These are phyloP conservation scores for Colletotrichum nymphaeae DNA, from an alignment of 2,329 filamentous ascomycete genomes.

Conservation along the genomic window DNA sequence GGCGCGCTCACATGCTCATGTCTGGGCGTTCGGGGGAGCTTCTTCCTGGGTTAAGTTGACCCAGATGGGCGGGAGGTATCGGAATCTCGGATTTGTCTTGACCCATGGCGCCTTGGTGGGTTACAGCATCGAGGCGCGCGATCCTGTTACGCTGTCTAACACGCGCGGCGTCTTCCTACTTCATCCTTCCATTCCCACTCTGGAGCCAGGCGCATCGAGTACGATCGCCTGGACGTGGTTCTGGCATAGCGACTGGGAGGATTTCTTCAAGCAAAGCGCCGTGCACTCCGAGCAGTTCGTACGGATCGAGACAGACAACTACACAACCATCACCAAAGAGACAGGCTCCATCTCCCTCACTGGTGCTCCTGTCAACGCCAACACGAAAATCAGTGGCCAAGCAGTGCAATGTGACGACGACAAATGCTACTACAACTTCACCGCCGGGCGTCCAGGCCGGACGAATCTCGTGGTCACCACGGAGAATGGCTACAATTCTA, in stretches of 20 bases:
- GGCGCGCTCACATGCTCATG: constrained; percentile 24
- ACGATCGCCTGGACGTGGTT: constrained; percentile 25
- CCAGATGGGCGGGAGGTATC: constrained; percentile 32
- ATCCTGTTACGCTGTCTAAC: constrained; percentile 27
- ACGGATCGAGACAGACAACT: constrained; percentile 6
- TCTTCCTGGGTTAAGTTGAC: constrained; percentile 31
- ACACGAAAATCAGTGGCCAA: constrained; percentile 8
- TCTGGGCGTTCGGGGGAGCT: constrained; percentile 28
- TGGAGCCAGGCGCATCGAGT: constrained; percentile 18
- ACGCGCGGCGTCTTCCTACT: constrained; percentile 33
- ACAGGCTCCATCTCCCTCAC: constrained; percentile 2
- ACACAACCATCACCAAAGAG: constrained; percentile 10
- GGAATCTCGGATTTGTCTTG: constrained; percentile 29
- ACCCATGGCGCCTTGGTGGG: constrained; percentile 23
- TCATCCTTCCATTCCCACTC: constrained; percentile 18
- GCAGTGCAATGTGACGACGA: not conserved
- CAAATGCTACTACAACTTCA: not conserved
- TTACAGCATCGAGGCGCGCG: constrained; percentile 34
- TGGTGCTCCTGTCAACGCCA: constrained; percentile 6
- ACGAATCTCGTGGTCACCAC: constrained; percentile 4
- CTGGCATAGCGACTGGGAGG: constrained; percentile 30
- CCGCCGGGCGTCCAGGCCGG: constrained; percentile 14
- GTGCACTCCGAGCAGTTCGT: constrained; percentile 22
- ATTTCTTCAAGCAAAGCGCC: constrained; percentile 25
- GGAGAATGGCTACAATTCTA: not conserved